Percentiles rank a stretch among this genome's conserved stretches.
These are phyloP conservation scores for Talaromyces sp. DNA, from an alignment of 2,329 filamentous ascomycete species.

Conservation along the genomic window DNA sequence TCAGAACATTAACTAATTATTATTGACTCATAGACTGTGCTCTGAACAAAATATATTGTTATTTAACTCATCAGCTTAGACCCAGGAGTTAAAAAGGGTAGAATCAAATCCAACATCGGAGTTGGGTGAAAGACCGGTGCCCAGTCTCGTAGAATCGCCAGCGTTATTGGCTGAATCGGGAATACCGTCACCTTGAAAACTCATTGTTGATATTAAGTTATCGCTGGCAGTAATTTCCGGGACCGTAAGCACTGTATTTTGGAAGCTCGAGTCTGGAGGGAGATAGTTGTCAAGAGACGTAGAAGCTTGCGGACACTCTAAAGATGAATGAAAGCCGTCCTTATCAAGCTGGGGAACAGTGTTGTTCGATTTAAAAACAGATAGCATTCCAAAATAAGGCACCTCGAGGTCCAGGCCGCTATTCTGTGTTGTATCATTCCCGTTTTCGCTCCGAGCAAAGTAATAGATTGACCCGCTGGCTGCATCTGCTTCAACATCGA, in stretches of 20 bases:
- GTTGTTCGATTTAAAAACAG: neutral
- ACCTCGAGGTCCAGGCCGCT: neutral
- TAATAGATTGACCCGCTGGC: slow-evolving; percentile 7
- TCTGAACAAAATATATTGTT: no score
- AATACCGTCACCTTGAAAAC: neutral
- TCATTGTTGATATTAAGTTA: neutral
- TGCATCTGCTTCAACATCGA: slow-evolving; percentile 8
- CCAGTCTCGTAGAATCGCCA: neutral
- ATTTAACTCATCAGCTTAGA: neutral
- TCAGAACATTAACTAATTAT: neutral
- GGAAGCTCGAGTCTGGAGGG: neutral
- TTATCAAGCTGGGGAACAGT: neutral
- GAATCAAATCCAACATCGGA: neutral
- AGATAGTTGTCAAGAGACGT: neutral
- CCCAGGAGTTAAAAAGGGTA: neutral
- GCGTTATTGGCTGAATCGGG: neutral
- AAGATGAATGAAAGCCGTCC: neutral
- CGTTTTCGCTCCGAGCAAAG: neutral
- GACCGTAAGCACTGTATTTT: neutral
- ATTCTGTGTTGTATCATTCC: neutral
- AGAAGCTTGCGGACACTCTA: neutral
- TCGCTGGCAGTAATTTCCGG: neutral
- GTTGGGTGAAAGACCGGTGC: neutral
- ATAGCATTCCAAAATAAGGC: slow-evolving; percentile 4
- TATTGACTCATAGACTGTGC: no score